These are phyloP conservation scores for Verticillium albo-atrum DNA, from an alignment of 2,329 filamentous ascomycete genomes.

Conservation along the genomic window DNA sequence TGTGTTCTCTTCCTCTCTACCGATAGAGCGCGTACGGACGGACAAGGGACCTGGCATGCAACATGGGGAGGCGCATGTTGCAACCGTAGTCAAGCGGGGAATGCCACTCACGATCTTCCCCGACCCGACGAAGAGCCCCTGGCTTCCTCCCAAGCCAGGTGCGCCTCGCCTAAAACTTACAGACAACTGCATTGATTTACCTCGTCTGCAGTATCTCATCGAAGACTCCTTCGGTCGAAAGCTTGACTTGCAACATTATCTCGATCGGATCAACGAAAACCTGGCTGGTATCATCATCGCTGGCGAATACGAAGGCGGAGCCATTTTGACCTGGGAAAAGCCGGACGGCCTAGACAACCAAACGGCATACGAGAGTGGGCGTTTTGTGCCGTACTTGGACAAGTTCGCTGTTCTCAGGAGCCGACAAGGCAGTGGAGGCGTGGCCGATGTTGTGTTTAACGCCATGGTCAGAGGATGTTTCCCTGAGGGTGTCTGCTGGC, in stretches of 20 bases:
- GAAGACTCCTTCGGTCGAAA: slow-evolving; percentile 88
- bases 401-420: slow-evolving; percentile 93
- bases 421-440: slow-evolving; percentile 84
- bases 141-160: slow-evolving; percentile 61
- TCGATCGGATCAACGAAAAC: slow-evolving; percentile 72
- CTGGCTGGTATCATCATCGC: slow-evolving; percentile 92
- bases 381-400: slow-evolving; percentile 88
- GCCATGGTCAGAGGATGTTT: slow-evolving; percentile 90
- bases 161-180: slow-evolving; percentile 63
- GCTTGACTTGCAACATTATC: slow-evolving; percentile 78
- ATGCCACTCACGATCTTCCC: slow-evolving; percentile 86
- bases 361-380: slow-evolving; percentile 47
- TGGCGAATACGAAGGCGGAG: slow-evolving; percentile 93
- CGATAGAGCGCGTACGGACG: slow-evolving; percentile 58
- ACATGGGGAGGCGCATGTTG: slow-evolving; percentile 28
- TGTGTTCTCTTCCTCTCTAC: slow-evolving; percentile 85
- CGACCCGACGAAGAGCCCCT: slow-evolving; percentile 59
- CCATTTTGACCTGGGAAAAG: slow-evolving; percentile 90
- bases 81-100: slow-evolving; percentile 85
- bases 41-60: slow-evolving; percentile 16
- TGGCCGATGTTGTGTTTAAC: slow-evolving; percentile 95
- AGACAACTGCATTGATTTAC: slow-evolving; percentile 77
- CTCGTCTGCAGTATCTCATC: slow-evolving; percentile 79
- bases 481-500: slow-evolving; percentile 85
- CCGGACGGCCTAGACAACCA: slow-evolving; percentile 57